phyloP scores from a whole-genome alignment of 1,284 basidiomycete species.

The Trichosporon sp. region DNA sequence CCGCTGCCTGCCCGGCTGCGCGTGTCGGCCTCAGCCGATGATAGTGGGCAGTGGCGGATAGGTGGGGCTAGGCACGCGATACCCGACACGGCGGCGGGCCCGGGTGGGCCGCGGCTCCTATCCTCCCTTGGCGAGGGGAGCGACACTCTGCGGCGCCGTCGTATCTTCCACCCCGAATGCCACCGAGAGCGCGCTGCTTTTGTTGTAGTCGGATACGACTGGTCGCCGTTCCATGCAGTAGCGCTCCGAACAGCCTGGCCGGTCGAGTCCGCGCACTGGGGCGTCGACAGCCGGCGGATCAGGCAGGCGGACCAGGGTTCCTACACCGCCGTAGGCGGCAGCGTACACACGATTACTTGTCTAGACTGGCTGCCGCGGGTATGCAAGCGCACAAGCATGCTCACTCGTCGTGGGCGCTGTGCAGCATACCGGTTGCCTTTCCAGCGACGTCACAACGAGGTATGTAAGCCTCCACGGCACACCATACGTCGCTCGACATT shows the following conservation, averaged over 20 bases:
- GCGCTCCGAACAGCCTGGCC: too few species aligned
- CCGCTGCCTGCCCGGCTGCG: not conserved
- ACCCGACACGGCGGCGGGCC: not conserved
- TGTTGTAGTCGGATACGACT: not conserved
- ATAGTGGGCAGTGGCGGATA: conserved; percentile 4
- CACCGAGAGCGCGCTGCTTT: not conserved
- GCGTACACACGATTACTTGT: too few species aligned
- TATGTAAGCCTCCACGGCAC: not conserved
- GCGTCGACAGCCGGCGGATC: too few species aligned
- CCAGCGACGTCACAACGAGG: not conserved
- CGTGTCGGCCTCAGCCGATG: not conserved
- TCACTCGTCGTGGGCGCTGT: too few species aligned
- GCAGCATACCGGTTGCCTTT: too few species aligned
- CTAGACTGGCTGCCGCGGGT: too few species aligned
- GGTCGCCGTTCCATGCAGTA: too few species aligned
- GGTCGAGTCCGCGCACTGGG: too few species aligned
- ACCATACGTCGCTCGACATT: too few species aligned
- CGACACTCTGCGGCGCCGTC: not conserved
- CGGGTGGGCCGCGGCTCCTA: not conserved
- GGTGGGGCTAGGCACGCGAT: not conserved
- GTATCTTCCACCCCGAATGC: not conserved
- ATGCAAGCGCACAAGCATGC: too few species aligned
- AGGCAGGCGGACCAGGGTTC: too few species aligned
- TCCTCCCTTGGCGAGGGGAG: not conserved
- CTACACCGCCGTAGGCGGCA: too few species aligned